A percentile compares a stretch with the other conserved stretches of the same genome.
Evolutionary conservation across 805 yeast species (phyloP).

Genomic region (Candida parachauliodes): DNA sequence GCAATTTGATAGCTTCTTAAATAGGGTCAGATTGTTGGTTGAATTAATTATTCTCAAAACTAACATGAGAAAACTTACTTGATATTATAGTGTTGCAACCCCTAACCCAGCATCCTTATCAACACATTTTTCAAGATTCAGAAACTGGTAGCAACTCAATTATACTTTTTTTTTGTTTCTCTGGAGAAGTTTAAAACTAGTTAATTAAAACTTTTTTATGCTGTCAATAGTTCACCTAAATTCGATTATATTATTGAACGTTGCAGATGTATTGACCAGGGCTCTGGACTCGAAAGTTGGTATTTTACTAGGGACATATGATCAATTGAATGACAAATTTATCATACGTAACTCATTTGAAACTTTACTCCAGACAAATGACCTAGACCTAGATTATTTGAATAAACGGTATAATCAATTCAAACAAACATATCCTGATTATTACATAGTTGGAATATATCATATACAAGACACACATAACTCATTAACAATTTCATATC

Average conservation of each 20-base stretch:
- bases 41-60: too few species aligned
- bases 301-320: constrained; percentile 23
- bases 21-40: too few species aligned
- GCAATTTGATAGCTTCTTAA: too few species aligned
- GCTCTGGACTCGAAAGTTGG: constrained; percentile 19
- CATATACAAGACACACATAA: constrained; percentile 11
- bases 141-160: too few species aligned
- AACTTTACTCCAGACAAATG: constrained; percentile 11
- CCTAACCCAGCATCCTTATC: too few species aligned
- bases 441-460: constrained; percentile 29
- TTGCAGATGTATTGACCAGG: constrained; percentile 28
- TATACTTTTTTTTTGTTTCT: too few species aligned
- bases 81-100: too few species aligned
- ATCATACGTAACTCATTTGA: constrained; percentile 28
- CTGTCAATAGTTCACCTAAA: constrained; percentile 13
- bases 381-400: constrained; percentile 24
- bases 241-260: constrained; percentile 26
- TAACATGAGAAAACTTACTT: too few species aligned
- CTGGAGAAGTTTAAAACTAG: too few species aligned
- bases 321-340: constrained; percentile 8
- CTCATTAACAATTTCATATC: constrained; percentile 6
- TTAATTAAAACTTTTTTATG: too few species aligned
- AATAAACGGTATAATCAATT: constrained; percentile 24
- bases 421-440: constrained; percentile 24
- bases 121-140: not conserved